Base-by-base conservation (phyloP, 495 filamentous ascomycete genomes). In the Melanomma pulvis-pyrius region DNA sequence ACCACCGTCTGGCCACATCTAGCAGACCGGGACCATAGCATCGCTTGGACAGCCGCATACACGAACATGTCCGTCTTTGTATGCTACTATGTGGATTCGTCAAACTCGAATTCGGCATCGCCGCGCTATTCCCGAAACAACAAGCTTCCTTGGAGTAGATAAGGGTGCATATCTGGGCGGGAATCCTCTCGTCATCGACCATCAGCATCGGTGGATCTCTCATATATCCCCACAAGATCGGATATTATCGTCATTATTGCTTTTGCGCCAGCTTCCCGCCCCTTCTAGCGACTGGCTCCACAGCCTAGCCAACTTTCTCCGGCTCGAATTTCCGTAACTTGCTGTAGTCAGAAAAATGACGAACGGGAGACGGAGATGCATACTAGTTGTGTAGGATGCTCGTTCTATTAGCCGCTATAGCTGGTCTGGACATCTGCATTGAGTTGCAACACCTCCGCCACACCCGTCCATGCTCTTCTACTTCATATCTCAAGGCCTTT, bases 341-440 rank as follows among this genome's bases (percentile, higher is more conserved):
- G 51, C 12, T 34, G 53, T 60, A 57, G 66, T 69, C 51, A 69
- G 41, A 49, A 57, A 26, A 52, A 65, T 69, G 67, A 69, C 67
- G 67, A 65, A 69, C 55, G 34, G 36, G 57, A 48, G 64, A 54
- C 22, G 41, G n/a, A 47, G 21, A 19, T 30, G 25, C 41, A 21
- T 26, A 41, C 39, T 1, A 26, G 49, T 21, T 2, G 2, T 29
- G 28, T 39, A 54, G 19, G 29, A 34, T 19, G 26, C 25, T 21
- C 8, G 58, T 7, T 24, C 22, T 41, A 60, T 60, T 61, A 32
- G 56, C 53, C 28, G 54, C 63, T 32, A 24, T 48, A 59, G 53
- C 55, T 49, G 25, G 41, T 36, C 54, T 59, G 47, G 21, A 57
- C 24, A 34, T 12, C 29, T 41, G 44, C 15, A 29, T 24, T 52